These are phyloP conservation scores for Neophaeococcomyces mojaviensis DNA, from an alignment of 2,329 filamentous ascomycete species.

Conservation along the genomic window DNA sequence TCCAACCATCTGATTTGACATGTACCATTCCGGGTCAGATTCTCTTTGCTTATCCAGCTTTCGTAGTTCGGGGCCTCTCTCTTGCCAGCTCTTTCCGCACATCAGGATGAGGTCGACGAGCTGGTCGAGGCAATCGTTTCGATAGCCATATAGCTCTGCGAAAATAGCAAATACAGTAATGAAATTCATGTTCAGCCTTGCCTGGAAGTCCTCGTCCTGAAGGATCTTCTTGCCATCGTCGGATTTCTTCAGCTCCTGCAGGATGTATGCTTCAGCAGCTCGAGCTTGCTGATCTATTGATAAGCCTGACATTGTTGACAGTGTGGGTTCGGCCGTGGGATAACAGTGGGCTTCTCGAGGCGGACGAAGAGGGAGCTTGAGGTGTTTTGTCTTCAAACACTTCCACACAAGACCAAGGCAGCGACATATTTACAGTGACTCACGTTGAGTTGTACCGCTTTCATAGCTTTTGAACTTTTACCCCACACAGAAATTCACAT, in stretches of 20 bases:
- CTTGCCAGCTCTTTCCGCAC: slow-evolving; percentile 19
- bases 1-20: slow-evolving; percentile 21
- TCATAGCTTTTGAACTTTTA: background rate
- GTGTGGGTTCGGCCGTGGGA: too few species aligned
- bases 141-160: slow-evolving; percentile 21
- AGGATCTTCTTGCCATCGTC: slow-evolving; percentile 15
- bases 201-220: slow-evolving; percentile 15
- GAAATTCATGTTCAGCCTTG: slow-evolving; percentile 18
- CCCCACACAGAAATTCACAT: background rate
- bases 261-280: slow-evolving; percentile 20
- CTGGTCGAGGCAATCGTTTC: slow-evolving; percentile 20
- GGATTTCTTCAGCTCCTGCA: slow-evolving; percentile 18
- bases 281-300: slow-evolving; percentile 21
- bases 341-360: too few species aligned
- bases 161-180: slow-evolving; percentile 22
- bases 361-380: background rate
- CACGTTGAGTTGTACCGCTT: background rate
- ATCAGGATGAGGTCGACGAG: slow-evolving; percentile 19
- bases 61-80: slow-evolving; percentile 14
- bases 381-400: background rate
- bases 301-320: slow-evolving; percentile 1
- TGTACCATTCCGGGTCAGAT: slow-evolving; percentile 20
- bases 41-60: slow-evolving; percentile 18
- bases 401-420: background rate
- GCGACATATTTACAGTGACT: background rate